Conservation (phyloP, 306 rosid genomes). For the Prunus davidiana region DNA sequence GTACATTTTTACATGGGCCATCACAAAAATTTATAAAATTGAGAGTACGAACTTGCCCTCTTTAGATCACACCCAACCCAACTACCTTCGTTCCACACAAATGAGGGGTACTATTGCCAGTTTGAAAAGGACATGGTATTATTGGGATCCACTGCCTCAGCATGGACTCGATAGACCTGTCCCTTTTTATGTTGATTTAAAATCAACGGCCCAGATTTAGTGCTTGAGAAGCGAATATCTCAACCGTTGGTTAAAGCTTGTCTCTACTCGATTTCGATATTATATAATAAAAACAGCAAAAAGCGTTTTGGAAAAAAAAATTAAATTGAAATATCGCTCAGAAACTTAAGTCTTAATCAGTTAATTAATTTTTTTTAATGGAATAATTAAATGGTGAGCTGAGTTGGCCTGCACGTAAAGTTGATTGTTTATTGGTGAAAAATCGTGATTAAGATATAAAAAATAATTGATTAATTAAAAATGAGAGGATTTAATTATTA, state of each 20-base stretch:
- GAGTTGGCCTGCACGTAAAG: slow-evolving; percentile 65
- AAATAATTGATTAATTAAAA: slow-evolving; percentile 22
- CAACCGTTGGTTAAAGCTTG: slow-evolving; percentile 11
- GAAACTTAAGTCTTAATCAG: slow-evolving; percentile 28
- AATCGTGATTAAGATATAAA: slow-evolving; percentile 50
- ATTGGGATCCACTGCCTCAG: slow-evolving; percentile 42
- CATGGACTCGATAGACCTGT: slow-evolving; percentile 42
- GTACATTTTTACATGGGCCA: neutral
- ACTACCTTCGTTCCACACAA: too few relatives aligned
- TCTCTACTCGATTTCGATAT: slow-evolving; percentile 23
- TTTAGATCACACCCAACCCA: too few relatives aligned
- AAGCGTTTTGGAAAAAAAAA: neutral
- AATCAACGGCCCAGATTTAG: slow-evolving; percentile 27
- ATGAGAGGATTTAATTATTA: slow-evolving; percentile 36
- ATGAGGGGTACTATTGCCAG: slow-evolving; percentile 35
- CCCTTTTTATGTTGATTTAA: slow-evolving; percentile 30
- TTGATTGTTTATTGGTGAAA: slow-evolving; percentile 31
- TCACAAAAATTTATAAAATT: neutral
- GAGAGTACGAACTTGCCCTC: slow-evolving; percentile 26
- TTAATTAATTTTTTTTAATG: slow-evolving; percentile 4
- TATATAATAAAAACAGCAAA: slow-evolving; percentile 8
- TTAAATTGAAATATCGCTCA: neutral
- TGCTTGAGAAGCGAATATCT: neutral
- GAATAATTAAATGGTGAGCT: slow-evolving; percentile 16
- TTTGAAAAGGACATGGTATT: slow-evolving; percentile 28